Evolutionary conservation across 2,329 filamentous ascomycete genomes (phyloP), one percentile per base, ranked within the genome.

Genomic region (Paecilomyces sp.): DNA sequence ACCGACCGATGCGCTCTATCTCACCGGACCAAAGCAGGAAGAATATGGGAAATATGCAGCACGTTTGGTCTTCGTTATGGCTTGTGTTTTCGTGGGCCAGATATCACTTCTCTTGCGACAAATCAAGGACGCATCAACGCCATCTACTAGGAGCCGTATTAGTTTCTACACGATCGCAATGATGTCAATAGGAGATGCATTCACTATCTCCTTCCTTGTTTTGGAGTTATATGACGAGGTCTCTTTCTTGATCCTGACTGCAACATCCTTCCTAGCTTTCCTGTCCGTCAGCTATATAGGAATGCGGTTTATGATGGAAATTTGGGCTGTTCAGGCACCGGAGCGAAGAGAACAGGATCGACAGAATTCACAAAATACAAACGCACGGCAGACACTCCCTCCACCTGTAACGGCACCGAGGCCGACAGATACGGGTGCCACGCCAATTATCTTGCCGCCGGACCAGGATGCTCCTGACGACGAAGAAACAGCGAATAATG

Each of bases 231-330:
- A 85, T 62, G 74, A 83, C 1, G 78, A 81, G 13, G 78, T 81
- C 1, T 79, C 83, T 0, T 85, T 84, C 63, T 70, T 86, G 33
- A 75, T 83, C 15, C 70, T 87, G 58, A 79, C 84, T 15, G 79
- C 79, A 1, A 79, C 81, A 28, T 81, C 81, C 2, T 88, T 87
- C 67, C 70, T 88, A 18, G 79, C 83, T 0, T 82, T 87, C 62
- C 79, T 86, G 55, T 83, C 82, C 15, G 83, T 86, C 25, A 81
- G 82, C 60, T 84, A 84, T 68, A 83, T 87, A 59, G 84, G 85
- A 33, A 85, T 88, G 75, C 82, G 84, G 57, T 88, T 88, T 64
- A 75, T 88, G 67, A 83, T 86, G 76, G 85, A 87, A 57, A 85
- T 88, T n/a, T 88, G 85, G 85, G 79, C 80, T 22, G 82, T 86